Evolutionary conservation across 208 protist genomes (phyloP).

Genomic region (Leishmania guyanensis): DNA sequence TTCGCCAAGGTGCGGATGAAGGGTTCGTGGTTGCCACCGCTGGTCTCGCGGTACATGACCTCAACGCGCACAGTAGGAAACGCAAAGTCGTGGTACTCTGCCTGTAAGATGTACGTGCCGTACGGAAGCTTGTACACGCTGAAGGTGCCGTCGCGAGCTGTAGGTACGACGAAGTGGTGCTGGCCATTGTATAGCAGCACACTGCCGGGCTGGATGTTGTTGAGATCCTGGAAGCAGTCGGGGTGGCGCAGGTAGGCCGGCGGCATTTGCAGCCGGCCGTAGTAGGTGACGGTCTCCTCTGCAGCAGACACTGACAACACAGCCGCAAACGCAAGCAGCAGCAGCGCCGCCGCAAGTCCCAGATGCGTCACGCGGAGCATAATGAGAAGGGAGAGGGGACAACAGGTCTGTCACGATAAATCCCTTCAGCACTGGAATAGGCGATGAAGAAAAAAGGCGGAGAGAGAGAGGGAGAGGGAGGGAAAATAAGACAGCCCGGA

Average conservation of each 20-base stretch:
- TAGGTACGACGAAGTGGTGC: conserved; percentile 50
- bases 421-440: background rate
- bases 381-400: background rate
- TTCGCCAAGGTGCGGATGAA: conserved; percentile 70
- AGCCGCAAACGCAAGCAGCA: conserved; percentile 4
- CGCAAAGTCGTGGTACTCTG: conserved; percentile 79
- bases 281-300: conserved; percentile 31
- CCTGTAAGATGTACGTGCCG: conserved; percentile 82
- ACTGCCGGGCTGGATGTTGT: conserved; percentile 67
- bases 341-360: conserved; percentile 4
- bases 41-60: conserved; percentile 52
- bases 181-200: conserved; percentile 65
- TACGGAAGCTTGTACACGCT: conserved; percentile 71
- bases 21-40: conserved; percentile 25
- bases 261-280: conserved; percentile 64
- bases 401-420: background rate
- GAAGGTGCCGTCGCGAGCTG: conserved; percentile 72
- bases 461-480: background rate
- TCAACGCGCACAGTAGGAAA: conserved; percentile 81
- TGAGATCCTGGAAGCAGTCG: conserved; percentile 44
- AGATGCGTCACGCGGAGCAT: conserved; percentile 4
- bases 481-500: background rate
- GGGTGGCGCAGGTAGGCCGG: conserved; percentile 48
- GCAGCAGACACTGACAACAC: background rate
- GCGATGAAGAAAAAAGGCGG: background rate